Base-by-base conservation (phyloP, 345 rosid species). In the Nephelium lappaceum region DNA sequence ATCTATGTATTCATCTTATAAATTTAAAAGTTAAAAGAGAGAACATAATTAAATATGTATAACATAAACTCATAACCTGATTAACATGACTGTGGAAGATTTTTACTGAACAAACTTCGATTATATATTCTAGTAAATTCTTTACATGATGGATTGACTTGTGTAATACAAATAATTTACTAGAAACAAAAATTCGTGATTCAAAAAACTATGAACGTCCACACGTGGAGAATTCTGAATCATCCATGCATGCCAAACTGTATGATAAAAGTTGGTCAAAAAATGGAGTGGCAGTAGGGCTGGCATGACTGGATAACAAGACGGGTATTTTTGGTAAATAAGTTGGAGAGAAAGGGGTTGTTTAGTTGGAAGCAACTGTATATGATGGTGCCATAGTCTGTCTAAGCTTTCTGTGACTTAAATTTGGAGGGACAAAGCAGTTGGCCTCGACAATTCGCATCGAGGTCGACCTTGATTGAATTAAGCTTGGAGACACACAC, bases 351-450 rank as follows among this genome's bases (percentile, higher is more conserved):
- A 19, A 24, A 79, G 39, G 80, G 83, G 67, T 8, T 24, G n/a
- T n/a, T 63, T 63, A n/a, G 53, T 14, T 57, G 68, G 41, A 61
- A 55, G 45, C 5, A 61, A 51, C 78, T 67, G 72, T 70, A 79
- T 70, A 61, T 76, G 85, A 81, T 55, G 55, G 72, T 80, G 85
- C 69, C 73, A 71, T 1, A 19, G 66, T 43, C 71, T 71, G 19
- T 57, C 16, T 18, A 15, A 58, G 79, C 78, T 57, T 72, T 14
- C 45, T 79, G 61, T 43, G 72, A 43, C 69, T 75, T 77, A 72
- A 73, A 68, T 68, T 55, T 12, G 74, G 58, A 70, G 68, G 64
- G 79, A 51, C n/a, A 16, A 19, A 11, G 65, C 77, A 64, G 47
- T 73, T 62, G 69, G 75, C 76, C 41, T 21, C 16, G 25, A 25